Base-by-base conservation (phyloP, 331 rosid genomes). In the Quercus tomentella region DNA sequence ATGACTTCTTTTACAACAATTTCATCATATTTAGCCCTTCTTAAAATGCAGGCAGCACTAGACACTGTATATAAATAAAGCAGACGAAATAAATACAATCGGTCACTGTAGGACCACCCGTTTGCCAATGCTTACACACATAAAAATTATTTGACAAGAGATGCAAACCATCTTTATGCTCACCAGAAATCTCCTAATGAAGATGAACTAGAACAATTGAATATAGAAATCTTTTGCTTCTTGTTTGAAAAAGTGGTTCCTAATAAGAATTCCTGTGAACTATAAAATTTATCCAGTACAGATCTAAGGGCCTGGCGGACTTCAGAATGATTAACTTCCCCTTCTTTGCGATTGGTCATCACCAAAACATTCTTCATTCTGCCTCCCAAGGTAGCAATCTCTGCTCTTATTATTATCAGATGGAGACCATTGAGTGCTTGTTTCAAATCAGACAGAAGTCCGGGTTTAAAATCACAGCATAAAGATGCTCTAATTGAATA, bases 321-420 rank as follows among this genome's bases (percentile, higher is more conserved):
- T 61, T 83, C 89, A 2, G 76, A 75, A 21, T 84, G 85, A 74
- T 84, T 85, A 5, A 77, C 69, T 12, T 71, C 74, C 14, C 83
- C 80, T 58, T 84, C 89, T 81, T 84, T 78, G 80, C 88, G 78
- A 72, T 87, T 84, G 57, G 86, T 90, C 43, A 92, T 79, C 56
- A 90, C 90, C 82, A 92, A 81, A 31, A 85, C 92, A 66, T 90
- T 92, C 78, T 86, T 86, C 94, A 92, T 92, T 76, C 97, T 82
- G 23, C 84, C 87, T 51, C 89, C 91, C 76, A 92, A 84, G 49
- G 94, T 92, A 35, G 88, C 89, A 43, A 84, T 84, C 78, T 92
- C 93, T 28, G 91, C 92, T 68, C 87, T 83, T 79, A 68, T 79
- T 77, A 89, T 87, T 71, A 87, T 87, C 76, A 92, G 75, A 31